These are phyloP conservation scores for Naganishia vaughanmartiniae DNA, from an alignment of 768 basidiomycete genomes.

Conservation along the genomic window DNA sequence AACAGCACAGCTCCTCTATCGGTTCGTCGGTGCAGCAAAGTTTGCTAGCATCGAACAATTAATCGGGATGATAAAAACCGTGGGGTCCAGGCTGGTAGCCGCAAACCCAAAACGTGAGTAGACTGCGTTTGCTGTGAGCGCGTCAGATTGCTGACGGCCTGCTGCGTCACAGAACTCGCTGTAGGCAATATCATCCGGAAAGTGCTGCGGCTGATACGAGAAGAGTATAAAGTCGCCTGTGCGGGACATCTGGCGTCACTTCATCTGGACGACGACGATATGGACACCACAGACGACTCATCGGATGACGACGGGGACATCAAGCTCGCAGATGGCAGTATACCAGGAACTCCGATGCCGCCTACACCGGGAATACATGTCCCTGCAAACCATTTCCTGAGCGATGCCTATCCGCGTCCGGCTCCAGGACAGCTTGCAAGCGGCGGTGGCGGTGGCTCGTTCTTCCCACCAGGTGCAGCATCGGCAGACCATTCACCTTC, in stretches of 20 bases:
- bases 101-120: slow-evolving; percentile 88
- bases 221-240: slow-evolving; percentile 85
- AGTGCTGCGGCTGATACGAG: slow-evolving; percentile 86
- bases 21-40: slow-evolving; percentile 80
- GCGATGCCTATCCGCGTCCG: slow-evolving; percentile 29
- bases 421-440: neutral
- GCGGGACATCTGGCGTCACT: slow-evolving; percentile 52
- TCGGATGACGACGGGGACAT: slow-evolving; percentile 67
- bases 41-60: slow-evolving; percentile 86
- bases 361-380: slow-evolving; percentile 47
- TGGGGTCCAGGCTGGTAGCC: slow-evolving; percentile 76
- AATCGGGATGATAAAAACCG: slow-evolving; percentile 69
- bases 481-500: slow-evolving; percentile 23
- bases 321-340: slow-evolving; percentile 54
- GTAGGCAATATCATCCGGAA: slow-evolving; percentile 93
- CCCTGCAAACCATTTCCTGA: slow-evolving; percentile 45
- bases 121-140: no score
- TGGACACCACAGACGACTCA: slow-evolving; percentile 14
- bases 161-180: slow-evolving; percentile 69
- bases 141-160: neutral
- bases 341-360: slow-evolving; percentile 45
- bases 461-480: slow-evolving; percentile 34
- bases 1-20: slow-evolving; percentile 80
- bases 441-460: neutral
- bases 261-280: slow-evolving; percentile 8